Conservation (phyloP, 176 grass and related monocot species). For the Triticum dicoccoides region DNA sequence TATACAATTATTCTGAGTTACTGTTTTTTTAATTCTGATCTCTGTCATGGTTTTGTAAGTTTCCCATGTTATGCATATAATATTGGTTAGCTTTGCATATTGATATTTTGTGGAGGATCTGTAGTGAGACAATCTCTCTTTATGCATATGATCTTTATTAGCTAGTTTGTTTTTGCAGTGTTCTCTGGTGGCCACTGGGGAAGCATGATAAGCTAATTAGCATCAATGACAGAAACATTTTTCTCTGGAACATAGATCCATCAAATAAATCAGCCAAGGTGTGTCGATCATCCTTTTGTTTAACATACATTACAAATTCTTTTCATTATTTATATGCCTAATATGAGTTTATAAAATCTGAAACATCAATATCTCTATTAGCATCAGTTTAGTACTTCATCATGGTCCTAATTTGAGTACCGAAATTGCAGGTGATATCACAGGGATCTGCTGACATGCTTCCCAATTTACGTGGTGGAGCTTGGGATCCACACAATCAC, state of each 20-base stretch:
- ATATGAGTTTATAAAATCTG: not conserved
- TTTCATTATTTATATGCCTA: slow-evolving; percentile 20
- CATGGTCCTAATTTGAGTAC: slow-evolving; percentile 26
- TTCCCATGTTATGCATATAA: slow-evolving; percentile 10
- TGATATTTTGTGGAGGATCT: not conserved
- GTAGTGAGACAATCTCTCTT: not conserved
- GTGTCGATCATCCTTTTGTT: slow-evolving; percentile 17
- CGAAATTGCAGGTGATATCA: slow-evolving; percentile 62
- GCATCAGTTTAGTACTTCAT: slow-evolving; percentile 13
- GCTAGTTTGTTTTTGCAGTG: slow-evolving; percentile 51
- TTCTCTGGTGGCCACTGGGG: slow-evolving; percentile 85
- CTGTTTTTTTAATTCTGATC: not conserved
- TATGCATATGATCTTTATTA: slow-evolving; percentile 10
- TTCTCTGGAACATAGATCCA: slow-evolving; percentile 85
- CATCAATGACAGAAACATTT: slow-evolving; percentile 88
- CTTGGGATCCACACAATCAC: slow-evolving; percentile 93
- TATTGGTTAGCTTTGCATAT: slow-evolving; percentile 4
- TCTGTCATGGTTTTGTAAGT: slow-evolving; percentile 14
- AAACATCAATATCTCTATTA: not conserved
- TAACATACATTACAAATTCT: slow-evolving; percentile 12
- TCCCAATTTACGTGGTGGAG: slow-evolving; percentile 81
- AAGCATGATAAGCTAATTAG: slow-evolving; percentile 93
- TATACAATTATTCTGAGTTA: not conserved
- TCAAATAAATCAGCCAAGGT: slow-evolving; percentile 85
- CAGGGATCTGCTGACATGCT: slow-evolving; percentile 86